Evolutionary conservation across 2,329 filamentous ascomycete species (phyloP), one percentile per base, ranked within the genome.

Genomic region (Cercospora sp.): DNA sequence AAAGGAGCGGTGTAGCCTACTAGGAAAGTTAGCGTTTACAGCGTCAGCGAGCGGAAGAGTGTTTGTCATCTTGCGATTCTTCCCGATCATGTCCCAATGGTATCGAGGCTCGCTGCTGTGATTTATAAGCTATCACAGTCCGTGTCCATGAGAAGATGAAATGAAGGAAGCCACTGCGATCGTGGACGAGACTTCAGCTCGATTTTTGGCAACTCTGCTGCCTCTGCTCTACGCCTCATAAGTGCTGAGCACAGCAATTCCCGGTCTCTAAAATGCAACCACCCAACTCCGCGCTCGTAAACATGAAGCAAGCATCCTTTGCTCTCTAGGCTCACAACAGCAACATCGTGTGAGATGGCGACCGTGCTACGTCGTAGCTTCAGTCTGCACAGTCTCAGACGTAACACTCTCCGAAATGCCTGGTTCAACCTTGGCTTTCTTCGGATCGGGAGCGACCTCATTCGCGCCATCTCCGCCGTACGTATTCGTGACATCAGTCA

Each of bases 401-500:
- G 53, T 53, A 3, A 43, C 32, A 24, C 18, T 65, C 37, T 65
- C 62, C 13, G 32, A 9, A 10, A 34, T 57, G 24, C 30, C 34
- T 43, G 51, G n/a, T 32, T 80, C 80, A 12, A 81, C 69, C 68
- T 77, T 81, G 40, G 76, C 72, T 70, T 80, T 82, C 76, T 84
- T 84, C 3, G 76, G 67, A 53, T 82, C 81, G 0, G 74, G 74
- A 2, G 77, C 73, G 12, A 73, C 77, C 60, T 82, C 81, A 0
- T 74, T 74, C 1, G 78, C 74, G 13, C 74, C 77, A 53, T 78
- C 80, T 21, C 75, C 77, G 32, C 70, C 66, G 61, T 67, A 76
- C n/a, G 79, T 73, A 69, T 84, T 84, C 59, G 82, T 85, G 49
- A 84, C 81, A 70, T 84, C 83, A 49, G 79, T 75, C 71, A 85